Conservation (phyloP, 164 flowering plant genomes). For the Berberis thunbergii region DNA sequence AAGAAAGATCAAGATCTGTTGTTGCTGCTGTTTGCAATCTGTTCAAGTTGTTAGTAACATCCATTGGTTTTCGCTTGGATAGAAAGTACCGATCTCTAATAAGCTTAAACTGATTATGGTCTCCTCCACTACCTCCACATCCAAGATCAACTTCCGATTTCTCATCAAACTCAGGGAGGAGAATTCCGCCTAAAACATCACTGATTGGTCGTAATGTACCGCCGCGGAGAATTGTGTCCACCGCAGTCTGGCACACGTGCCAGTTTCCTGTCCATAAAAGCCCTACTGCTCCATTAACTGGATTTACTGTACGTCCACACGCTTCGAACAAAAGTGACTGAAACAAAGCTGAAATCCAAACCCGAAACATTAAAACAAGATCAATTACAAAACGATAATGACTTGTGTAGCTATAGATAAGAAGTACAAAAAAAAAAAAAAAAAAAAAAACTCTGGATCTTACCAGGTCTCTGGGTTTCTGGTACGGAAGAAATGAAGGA, state of each 20-base stretch:
- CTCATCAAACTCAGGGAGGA: conserved; percentile 23
- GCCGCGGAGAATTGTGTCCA: conserved; percentile 63
- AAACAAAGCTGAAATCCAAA: conserved; percentile 44
- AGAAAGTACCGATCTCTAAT: conserved; percentile 10
- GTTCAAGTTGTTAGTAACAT: not conserved
- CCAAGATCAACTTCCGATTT: conserved; percentile 20
- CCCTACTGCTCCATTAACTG: conserved; percentile 87
- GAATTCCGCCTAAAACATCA: conserved; percentile 23
- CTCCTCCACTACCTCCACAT: not conserved
- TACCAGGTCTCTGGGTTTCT: conserved; percentile 51
- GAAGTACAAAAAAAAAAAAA: no score
- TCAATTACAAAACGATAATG: not conserved
- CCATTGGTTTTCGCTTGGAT: conserved; percentile 26
- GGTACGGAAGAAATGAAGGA: conserved; percentile 71
- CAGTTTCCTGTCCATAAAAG: conserved; percentile 72
- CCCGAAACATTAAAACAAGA: not conserved
- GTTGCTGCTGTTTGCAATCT: not conserved
- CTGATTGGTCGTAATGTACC: conserved; percentile 43
- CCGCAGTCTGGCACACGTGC: conserved; percentile 71
- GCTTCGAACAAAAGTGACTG: conserved; percentile 71
- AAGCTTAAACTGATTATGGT: not conserved
- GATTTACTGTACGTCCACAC: conserved; percentile 75
- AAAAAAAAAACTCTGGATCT: not conserved
- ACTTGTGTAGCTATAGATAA: not conserved
- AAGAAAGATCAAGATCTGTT: conserved; percentile 51